Evolutionary conservation across 179 eudicot species (phyloP), one percentile per base, ranked within the genome.

Genomic region (Kewa caespitosa): DNA sequence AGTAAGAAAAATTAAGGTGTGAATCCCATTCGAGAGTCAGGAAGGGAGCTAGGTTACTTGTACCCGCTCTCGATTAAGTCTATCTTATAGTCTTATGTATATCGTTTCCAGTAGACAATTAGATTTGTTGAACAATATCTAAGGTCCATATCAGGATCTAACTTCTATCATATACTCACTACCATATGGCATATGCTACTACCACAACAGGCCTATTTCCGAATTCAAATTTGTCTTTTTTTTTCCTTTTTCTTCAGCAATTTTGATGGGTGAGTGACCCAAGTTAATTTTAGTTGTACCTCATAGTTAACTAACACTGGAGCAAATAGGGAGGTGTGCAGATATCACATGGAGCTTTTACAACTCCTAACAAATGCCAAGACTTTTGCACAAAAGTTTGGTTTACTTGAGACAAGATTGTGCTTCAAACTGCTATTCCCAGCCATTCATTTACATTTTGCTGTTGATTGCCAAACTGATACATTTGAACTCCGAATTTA

Each of bases 41-140:
- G 28, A 55, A 15, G 15, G n/a, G 37, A 69, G 55, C 25, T 68
- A 34, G 72, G 50, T 75, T 18, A 50, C 41, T 22, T 37, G 30
- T 31, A 18, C 57, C 55, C 66, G 54, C 10, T 76, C 55, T 76
- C 46, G 28, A 34, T 23, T 20, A 27, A 63, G 62, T 28, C 67
- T 48, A 62, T 50, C 61, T 64, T 72, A 42, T 61, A 20, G 75
- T 77, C 42, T n/a, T 70, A 60, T 77, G 80, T 77, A 70, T 46
- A 70, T 60, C 36, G 54, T 34, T 37, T 69, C 46, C 36, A 46
- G 50, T 42, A 70, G 70, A 46, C 55, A 59, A 30, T 77, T 63
- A 77, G 66, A 63, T 37, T 37, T 62, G 61, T 52, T 31, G 70
- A 46, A 34, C 31, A 7, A 39, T 38, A 59, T n/a, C n/a, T 63